These are phyloP conservation scores for Ophiosphaerella herpotricha DNA, from an alignment of 2,329 filamentous ascomycete species.

Conservation along the genomic window DNA sequence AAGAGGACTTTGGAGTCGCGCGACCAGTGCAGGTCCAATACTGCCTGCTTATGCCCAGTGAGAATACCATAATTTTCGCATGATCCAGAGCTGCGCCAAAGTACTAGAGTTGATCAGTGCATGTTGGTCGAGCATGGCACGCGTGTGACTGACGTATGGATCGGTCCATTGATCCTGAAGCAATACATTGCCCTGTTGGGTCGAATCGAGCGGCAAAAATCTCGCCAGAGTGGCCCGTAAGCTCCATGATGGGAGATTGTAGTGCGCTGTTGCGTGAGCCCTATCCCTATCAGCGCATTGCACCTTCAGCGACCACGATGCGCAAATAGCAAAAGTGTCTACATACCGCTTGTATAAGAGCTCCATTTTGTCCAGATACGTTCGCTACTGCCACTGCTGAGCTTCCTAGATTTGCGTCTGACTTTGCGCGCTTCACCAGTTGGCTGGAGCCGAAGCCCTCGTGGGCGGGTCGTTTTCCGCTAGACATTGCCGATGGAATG, in stretches of 20 bases:
- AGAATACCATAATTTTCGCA: conserved; percentile 94
- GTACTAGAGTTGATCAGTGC: conserved; percentile 61
- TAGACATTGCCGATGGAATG: conserved; percentile 67
- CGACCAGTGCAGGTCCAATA: conserved; percentile 95
- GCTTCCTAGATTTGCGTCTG: conserved; percentile 60
- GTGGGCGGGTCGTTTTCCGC: conserved; percentile 89
- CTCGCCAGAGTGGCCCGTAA: conserved; percentile 78
- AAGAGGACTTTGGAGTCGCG: conserved; percentile 90
- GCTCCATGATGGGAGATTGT: conserved; percentile 90
- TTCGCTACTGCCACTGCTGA: conserved; percentile 64
- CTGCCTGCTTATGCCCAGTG: conserved; percentile 85
- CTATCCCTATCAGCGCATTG: conserved; percentile 56
- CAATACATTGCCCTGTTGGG: conserved; percentile 83
- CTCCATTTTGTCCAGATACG: conserved; percentile 61
- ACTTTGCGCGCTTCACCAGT: conserved; percentile 87
- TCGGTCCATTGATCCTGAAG: conserved; percentile 93
- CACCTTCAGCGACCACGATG: conserved; percentile 34
- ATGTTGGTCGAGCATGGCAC: conserved; percentile 10
- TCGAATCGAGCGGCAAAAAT: conserved; percentile 92
- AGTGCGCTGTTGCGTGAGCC: conserved; percentile 78
- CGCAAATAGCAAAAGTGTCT: conserved; percentile 48
- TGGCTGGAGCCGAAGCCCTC: conserved; percentile 79
- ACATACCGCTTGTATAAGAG: conserved; percentile 70
- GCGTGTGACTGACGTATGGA: conserved; percentile 70
- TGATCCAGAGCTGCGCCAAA: conserved; percentile 90